Percentiles rank a stretch among this genome's conserved stretches.
These are phyloP conservation scores for Caryopteris hybrid DNA, from an alignment of 305 asterid species.

Conservation along the genomic window DNA sequence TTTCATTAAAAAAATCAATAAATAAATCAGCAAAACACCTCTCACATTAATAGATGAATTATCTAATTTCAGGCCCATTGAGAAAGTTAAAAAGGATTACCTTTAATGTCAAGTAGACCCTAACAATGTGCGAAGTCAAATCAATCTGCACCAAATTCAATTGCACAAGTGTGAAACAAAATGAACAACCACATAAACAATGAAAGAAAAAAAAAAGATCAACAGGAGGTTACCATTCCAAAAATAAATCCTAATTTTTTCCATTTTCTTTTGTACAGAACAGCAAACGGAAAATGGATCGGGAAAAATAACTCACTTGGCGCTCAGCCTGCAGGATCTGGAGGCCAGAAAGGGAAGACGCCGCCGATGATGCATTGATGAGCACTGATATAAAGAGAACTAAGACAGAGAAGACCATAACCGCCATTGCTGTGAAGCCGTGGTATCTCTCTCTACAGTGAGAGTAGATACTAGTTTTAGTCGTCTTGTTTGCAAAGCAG, in stretches of 20 bases:
- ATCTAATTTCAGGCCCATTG: neutral
- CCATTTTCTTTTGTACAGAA: neutral
- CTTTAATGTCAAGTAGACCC: constrained; percentile 81
- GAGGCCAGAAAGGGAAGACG: constrained; percentile 40
- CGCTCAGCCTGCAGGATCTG: constrained; percentile 89
- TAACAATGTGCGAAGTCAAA: constrained; percentile 87
- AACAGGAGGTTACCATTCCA: neutral
- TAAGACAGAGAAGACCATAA: constrained; percentile 33
- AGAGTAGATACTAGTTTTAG: constrained; percentile 13
- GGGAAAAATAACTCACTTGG: constrained; percentile 40
- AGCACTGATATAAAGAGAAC: constrained; percentile 21
- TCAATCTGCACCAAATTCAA: constrained; percentile 67
- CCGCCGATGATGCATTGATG: constrained; percentile 28
- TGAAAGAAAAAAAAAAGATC: neutral
- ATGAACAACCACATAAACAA: neutral
- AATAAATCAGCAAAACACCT: neutral
- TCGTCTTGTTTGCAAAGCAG: constrained; percentile 6
- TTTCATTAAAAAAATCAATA: neutral
- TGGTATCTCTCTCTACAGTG: constrained; percentile 8
- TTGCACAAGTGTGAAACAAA: neutral
- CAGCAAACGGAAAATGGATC: neutral
- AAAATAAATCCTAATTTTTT: neutral
- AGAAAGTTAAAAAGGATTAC: constrained; percentile 33
- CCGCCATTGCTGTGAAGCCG: constrained; percentile 39
- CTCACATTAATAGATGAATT: neutral